These are phyloP conservation scores for Pelargonium myrrhifolium DNA, from an alignment of 441 rosid species.

Conservation along the genomic window DNA sequence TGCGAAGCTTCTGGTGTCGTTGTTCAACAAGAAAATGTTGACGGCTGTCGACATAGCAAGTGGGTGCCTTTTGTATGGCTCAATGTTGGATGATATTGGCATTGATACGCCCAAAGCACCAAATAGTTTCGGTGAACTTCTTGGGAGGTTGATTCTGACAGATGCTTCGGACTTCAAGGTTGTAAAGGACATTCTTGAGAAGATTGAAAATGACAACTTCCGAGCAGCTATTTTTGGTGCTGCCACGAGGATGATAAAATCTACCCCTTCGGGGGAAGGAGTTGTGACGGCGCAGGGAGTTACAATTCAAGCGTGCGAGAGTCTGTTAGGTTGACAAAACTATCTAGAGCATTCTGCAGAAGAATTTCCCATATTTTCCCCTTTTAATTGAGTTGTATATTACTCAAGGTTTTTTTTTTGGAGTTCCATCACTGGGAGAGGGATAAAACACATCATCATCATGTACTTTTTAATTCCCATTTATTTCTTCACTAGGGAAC, in stretches of 20 bases:
- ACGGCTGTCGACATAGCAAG: conserved; percentile 43
- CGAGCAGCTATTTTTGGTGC: conserved; percentile 54
- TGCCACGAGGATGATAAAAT: conserved; percentile 33
- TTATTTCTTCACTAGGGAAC: too few species aligned
- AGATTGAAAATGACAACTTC: conserved; percentile 52
- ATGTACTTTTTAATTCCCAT: not conserved
- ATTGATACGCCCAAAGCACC: conserved; percentile 85
- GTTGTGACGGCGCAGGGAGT: conserved; percentile 48
- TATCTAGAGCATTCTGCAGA: not conserved
- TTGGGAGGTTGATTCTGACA: conserved; percentile 50
- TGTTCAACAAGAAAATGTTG: conserved; percentile 42
- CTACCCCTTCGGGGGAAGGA: conserved; percentile 31
- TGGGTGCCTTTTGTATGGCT: conserved; percentile 63
- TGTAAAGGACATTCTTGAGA: conserved; percentile 51
- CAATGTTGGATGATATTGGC: conserved; percentile 68
- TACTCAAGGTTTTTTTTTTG: not conserved
- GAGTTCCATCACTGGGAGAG: not conserved
- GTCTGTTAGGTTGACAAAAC: conserved; percentile 17
- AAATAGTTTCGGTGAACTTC: conserved; percentile 60
- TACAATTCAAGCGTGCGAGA: conserved; percentile 53
- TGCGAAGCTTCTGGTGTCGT: conserved; percentile 41
- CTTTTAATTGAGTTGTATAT: not conserved
- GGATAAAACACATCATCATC: not conserved
- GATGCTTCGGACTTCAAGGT: conserved; percentile 44
- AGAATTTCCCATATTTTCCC: not conserved